phyloP scores from a whole-genome alignment of 257 asterid genomes.

The Nicotiana undulata region DNA sequence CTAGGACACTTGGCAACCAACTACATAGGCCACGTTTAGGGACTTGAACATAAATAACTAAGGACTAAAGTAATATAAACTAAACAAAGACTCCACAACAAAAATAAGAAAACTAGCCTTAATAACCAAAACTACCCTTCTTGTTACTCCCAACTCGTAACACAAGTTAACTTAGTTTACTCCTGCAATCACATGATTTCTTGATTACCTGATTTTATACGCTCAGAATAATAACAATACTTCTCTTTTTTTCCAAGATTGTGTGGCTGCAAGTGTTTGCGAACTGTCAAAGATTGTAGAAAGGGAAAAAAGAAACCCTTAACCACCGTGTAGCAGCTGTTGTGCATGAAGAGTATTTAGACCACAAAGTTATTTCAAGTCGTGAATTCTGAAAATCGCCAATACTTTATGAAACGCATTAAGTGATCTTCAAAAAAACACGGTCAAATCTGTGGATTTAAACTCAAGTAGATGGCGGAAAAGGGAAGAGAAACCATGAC shows the following conservation, averaged over 20 bases:
- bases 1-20: too few species aligned
- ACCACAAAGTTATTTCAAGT: too few species aligned
- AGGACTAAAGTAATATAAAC: too few species aligned
- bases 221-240: neutral
- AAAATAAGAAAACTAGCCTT: too few species aligned
- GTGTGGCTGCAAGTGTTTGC: neutral
- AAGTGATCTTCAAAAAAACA: neutral
- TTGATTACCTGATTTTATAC: neutral
- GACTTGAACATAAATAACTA: too few species aligned
- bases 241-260: neutral
- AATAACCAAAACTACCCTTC: too few species aligned
- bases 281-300: neutral
- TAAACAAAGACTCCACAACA: too few species aligned
- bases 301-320: neutral
- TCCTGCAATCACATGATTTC: neutral
- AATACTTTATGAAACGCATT: neutral
- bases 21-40: too few species aligned
- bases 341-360: neutral
- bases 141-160: too few species aligned
- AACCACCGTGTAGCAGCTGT: neutral
- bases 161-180: neutral
- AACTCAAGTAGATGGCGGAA: neutral
- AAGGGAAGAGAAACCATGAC: neutral
- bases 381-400: neutral
- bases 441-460: neutral